These are phyloP conservation scores for Perilla frutescens DNA, from an alignment of 257 asterid genomes.

Conservation along the genomic window DNA sequence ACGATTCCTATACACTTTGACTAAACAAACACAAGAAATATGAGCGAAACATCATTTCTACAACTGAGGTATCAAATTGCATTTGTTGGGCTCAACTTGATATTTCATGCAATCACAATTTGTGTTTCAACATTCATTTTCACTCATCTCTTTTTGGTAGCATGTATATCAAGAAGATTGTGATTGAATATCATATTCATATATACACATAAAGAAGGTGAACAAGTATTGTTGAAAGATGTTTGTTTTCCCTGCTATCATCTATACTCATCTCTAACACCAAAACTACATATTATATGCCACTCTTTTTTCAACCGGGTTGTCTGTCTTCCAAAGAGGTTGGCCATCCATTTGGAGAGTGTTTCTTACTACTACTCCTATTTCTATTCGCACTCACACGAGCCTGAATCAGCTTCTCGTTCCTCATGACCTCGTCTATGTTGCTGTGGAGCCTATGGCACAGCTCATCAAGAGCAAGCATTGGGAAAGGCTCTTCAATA, in stretches of 20 bases:
- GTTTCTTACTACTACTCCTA: slow-evolving; percentile 36
- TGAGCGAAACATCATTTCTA: too few relatives aligned
- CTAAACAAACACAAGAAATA: too few relatives aligned
- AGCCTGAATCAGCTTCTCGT: slow-evolving; percentile 60
- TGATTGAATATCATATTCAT: not conserved
- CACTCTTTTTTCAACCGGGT: slow-evolving; percentile 35
- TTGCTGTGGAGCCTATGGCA: slow-evolving; percentile 60
- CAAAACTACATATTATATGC: slow-evolving; percentile 2
- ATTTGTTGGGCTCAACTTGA: too few relatives aligned
- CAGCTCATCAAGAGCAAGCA: slow-evolving; percentile 93
- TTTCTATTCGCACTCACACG: slow-evolving; percentile 52
- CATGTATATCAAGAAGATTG: not conserved
- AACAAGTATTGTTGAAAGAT: slow-evolving; percentile 2
- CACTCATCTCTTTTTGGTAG: not conserved
- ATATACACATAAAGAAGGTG: slow-evolving; percentile 20
- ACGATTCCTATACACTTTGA: too few relatives aligned
- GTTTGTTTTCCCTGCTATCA: slow-evolving; percentile 17
- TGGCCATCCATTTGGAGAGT: slow-evolving; percentile 72
- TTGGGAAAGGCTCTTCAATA: slow-evolving; percentile 94
- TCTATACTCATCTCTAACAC: slow-evolving; percentile 30
- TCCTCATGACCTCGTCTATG: slow-evolving; percentile 61
- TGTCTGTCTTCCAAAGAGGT: slow-evolving; percentile 46
- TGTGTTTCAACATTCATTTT: too few relatives aligned
- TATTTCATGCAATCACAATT: too few relatives aligned
- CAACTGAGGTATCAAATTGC: too few relatives aligned